phyloP scores from a whole-genome alignment of 306 rosid genomes.

The Malus asiatica region DNA sequence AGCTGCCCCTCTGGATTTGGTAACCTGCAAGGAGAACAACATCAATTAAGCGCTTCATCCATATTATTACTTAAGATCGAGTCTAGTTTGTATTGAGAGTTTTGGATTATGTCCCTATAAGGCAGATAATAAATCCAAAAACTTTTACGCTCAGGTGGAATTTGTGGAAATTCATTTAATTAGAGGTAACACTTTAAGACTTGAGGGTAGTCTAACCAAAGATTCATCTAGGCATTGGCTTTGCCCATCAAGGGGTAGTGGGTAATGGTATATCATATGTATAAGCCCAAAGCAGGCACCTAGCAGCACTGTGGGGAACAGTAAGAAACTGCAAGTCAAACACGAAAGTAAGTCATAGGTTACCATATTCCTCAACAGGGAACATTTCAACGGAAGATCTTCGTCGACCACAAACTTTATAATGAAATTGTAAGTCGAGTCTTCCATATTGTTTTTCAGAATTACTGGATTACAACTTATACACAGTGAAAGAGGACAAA shows the following conservation, averaged over 20 bases:
- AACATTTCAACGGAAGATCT: background rate
- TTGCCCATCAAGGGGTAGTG: background rate
- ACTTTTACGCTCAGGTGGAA: background rate
- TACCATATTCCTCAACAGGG: background rate
- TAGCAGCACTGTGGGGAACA: background rate
- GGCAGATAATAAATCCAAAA: background rate
- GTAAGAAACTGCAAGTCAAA: background rate
- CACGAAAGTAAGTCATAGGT: background rate
- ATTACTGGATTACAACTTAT: background rate
- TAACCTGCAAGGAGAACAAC: constrained; percentile 35
- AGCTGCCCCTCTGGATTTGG: constrained; percentile 54
- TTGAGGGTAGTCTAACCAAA: background rate
- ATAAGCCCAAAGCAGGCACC: background rate
- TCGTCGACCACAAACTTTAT: background rate
- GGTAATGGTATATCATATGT: background rate
- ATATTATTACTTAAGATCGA: background rate
- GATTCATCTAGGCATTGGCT: background rate
- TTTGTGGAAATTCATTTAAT: background rate
- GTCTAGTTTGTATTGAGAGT: background rate
- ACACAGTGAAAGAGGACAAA: background rate
- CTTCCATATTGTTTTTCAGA: background rate
- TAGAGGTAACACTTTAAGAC: background rate
- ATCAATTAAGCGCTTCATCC: background rate
- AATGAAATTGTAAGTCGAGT: background rate
- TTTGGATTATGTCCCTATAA: background rate